Conservation (phyloP, 331 rosid genomes). For the Quercus lobata region DNA sequence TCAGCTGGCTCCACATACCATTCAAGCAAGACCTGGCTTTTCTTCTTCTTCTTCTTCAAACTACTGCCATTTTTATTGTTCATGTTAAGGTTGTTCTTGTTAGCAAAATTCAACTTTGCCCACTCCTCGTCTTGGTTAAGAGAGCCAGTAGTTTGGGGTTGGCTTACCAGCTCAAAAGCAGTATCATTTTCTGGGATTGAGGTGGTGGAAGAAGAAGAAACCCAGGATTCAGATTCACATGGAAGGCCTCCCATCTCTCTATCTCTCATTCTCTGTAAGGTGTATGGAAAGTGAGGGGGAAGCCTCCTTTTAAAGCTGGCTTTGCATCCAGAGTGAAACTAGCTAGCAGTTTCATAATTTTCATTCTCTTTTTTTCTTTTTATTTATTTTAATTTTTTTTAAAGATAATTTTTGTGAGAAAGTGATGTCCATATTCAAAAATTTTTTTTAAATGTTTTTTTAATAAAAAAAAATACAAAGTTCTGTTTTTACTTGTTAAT, state of each 20-base stretch:
- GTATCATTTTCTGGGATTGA: constrained; percentile 10
- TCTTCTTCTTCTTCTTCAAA: constrained; percentile 27
- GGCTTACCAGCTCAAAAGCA: not conserved
- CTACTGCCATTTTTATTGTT: not conserved
- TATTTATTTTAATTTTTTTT: not conserved
- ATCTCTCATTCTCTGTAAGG: not conserved
- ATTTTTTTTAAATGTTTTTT: fast-evolving
- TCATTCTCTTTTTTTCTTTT: not conserved
- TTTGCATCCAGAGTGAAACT: not conserved
- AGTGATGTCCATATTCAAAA: no score
- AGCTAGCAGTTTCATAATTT: not conserved
- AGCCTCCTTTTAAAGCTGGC: constrained; percentile 16
- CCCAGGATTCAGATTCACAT: constrained; percentile 20
- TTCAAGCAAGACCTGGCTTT: constrained; percentile 58
- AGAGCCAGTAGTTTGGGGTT: not conserved
- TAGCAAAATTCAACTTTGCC: not conserved
- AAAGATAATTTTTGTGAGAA: not conserved
- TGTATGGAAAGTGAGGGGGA: not conserved
- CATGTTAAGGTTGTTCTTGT: not conserved
- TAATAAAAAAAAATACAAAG: no score
- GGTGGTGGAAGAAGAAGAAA: not conserved
- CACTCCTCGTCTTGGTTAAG: constrained; percentile 9
- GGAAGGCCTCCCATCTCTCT: not conserved
- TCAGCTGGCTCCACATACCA: constrained; percentile 55
- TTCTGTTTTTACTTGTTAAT: no score